phyloP scores from a whole-genome alignment of 169 alveolate species.

The Plasmodium vivax region DNA sequence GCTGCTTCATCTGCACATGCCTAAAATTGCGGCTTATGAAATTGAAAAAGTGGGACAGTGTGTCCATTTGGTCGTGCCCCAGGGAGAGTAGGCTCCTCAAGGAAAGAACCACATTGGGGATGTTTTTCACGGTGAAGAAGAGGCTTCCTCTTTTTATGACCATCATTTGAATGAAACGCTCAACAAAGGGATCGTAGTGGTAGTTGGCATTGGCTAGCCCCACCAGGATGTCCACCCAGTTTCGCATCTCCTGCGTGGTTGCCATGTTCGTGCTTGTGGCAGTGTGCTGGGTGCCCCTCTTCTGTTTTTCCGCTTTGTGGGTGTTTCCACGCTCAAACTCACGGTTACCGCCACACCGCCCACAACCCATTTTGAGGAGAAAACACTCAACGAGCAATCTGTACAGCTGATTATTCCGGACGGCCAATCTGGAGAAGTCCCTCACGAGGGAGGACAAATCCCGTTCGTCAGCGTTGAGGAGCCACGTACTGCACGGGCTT shows the following conservation, averaged over 20 bases:
- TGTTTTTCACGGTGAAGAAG: slow-evolving; percentile 18
- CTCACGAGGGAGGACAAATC: slow-evolving; percentile 44
- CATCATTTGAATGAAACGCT: slow-evolving; percentile 17
- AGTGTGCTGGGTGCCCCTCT: background rate
- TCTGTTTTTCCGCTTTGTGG: background rate
- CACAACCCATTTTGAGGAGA: slow-evolving; percentile 20
- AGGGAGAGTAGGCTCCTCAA: slow-evolving; percentile 23
- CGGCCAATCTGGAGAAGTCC: slow-evolving; percentile 38
- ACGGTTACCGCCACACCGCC: background rate
- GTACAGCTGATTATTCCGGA: slow-evolving; percentile 18
- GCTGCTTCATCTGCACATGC: slow-evolving; percentile 21
- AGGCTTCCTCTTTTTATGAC: background rate
- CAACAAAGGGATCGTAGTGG: slow-evolving; percentile 18
- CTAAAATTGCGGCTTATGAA: background rate
- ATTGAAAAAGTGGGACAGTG: background rate
- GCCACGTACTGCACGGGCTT: slow-evolving; percentile 18
- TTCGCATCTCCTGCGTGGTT: slow-evolving; percentile 9
- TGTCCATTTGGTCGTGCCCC: slow-evolving; percentile 4
- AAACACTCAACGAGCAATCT: slow-evolving; percentile 14
- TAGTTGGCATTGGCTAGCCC: slow-evolving; percentile 45
- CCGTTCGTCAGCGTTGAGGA: slow-evolving; percentile 4
- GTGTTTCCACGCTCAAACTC: background rate
- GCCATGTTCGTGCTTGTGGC: background rate
- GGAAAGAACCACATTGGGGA: slow-evolving; percentile 18
- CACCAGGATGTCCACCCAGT: slow-evolving; percentile 36